Base-by-base conservation (phyloP, 257 asterid species). In the Plectranthus barbatus region DNA sequence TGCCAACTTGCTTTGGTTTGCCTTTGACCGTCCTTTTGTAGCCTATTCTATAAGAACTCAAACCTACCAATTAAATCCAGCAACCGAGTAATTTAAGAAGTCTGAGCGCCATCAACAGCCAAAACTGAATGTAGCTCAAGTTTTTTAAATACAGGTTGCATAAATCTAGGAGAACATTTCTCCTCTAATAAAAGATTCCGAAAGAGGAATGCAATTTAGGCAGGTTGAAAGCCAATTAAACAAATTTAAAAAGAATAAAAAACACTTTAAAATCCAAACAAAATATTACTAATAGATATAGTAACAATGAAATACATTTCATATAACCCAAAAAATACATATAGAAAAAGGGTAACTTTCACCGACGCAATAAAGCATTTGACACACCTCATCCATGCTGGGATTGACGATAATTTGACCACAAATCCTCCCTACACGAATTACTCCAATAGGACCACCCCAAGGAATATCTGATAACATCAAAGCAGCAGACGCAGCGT, bases 381-480 rank as follows among this genome's bases (percentile, higher is more conserved):
- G 21, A 49, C 18, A 46, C 69, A 92, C 99, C 97, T 92, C 99
- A 52, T 85, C 95, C 95, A 85, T 85, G 74, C 87, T 92, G 54
- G 99, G 99, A 74, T 92, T 92, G 64, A 89, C 84, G 61, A 90
- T 63, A 73, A 87, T 70, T 71, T 83, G 91, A 59, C 96, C 97
- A 68, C 73, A 66, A 69, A 92, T 81, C 74, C 97, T 86, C 73
- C 97, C 99, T 31, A 92, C 66, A 19, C 99, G 94, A 73, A 92
- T 82, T 33, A 92, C 86, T 65, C 99, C 99, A 56, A 92, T 83
- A n/a, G 96, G 99, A 59, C 99, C 99, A 62, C 82, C 91, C 99
- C 99, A 92, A 63, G 97, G 99, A 59, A 92, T 82, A 80, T 92
- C 99, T 11, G 97, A 87, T 74, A 92, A 62, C 97, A 89, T 87